phyloP scores from a whole-genome alignment of 495 filamentous ascomycete genomes.

The Hypoxylon intermedium region DNA sequence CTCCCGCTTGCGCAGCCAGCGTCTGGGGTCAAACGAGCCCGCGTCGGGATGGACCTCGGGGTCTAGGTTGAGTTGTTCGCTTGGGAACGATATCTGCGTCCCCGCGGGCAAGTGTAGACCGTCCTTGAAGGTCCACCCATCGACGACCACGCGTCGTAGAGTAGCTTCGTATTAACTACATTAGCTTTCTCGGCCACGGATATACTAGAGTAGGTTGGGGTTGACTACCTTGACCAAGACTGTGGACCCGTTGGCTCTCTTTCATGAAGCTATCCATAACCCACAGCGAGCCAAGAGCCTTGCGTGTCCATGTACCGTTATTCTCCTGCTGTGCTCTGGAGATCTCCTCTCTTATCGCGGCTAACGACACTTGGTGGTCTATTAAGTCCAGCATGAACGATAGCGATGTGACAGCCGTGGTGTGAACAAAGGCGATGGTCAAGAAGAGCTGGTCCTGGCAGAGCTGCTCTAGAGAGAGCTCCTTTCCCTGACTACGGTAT shows the following conservation, averaged over 20 bases:
- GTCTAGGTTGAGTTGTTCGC: too few relatives aligned
- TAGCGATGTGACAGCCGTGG: neutral
- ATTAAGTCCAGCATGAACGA: neutral
- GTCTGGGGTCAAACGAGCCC: too few relatives aligned
- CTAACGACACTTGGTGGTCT: neutral
- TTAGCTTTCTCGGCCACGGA: too few relatives aligned
- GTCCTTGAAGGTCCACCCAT: too few relatives aligned
- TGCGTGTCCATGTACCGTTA: neutral
- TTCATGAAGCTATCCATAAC: constrained; percentile 22
- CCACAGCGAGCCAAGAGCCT: constrained; percentile 12
- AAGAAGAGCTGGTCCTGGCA: neutral
- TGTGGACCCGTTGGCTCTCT: too few relatives aligned
- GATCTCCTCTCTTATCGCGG: neutral
- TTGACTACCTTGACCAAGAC: too few relatives aligned
- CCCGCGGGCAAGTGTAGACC: too few relatives aligned
- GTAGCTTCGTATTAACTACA: constrained; percentile 7
- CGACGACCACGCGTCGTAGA: neutral
- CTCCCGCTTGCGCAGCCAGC: too few relatives aligned
- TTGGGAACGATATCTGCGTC: too few relatives aligned
- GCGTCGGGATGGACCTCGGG: too few relatives aligned
- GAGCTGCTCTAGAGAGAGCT: neutral
- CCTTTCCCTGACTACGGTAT: neutral
- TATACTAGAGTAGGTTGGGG: too few relatives aligned
- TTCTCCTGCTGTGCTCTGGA: neutral
- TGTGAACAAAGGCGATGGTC: neutral